These are phyloP conservation scores for Aureobasidium sp. DNA, from an alignment of 2,329 filamentous ascomycete genomes.

Conservation along the genomic window DNA sequence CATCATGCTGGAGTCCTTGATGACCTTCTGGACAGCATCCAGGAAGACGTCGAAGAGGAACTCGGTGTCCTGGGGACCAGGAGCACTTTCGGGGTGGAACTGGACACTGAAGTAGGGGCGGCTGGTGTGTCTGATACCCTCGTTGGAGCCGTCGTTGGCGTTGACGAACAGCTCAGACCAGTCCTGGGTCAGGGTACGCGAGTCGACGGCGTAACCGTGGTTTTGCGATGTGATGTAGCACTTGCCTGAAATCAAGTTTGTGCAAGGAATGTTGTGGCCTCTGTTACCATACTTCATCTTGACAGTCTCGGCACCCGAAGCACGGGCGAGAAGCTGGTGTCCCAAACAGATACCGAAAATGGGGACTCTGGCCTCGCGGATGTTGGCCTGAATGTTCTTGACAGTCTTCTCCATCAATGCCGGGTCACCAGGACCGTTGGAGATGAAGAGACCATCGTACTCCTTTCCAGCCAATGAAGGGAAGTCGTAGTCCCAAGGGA, in stretches of 20 bases:
- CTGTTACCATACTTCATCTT: constrained; percentile 99
- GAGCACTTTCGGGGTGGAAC: constrained; percentile 96
- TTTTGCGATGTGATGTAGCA: constrained; percentile 99
- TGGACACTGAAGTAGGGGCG: constrained; percentile 98
- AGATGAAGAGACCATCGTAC: constrained; percentile 95
- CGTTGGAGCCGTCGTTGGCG: constrained; percentile 95
- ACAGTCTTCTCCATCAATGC: constrained; percentile 75
- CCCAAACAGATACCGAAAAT: constrained; percentile 96
- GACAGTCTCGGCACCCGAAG: constrained; percentile 72
- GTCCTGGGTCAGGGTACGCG: constrained; percentile 62
- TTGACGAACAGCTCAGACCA: constrained; percentile 98
- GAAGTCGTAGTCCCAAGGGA: constrained; percentile 95
- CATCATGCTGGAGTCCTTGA: constrained; percentile 61
- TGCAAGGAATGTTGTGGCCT: constrained; percentile 97
- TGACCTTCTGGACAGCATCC: constrained; percentile 66
- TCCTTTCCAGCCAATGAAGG: constrained; percentile 66
- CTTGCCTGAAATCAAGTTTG: constrained; percentile 87
- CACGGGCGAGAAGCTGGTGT: constrained; percentile 85
- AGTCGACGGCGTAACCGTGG: constrained; percentile 90
- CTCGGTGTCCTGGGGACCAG: constrained; percentile 90
- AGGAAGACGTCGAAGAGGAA: constrained; percentile 97
- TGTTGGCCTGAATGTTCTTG: constrained; percentile 66
- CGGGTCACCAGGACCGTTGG: constrained; percentile 94
- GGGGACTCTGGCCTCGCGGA: constrained; percentile 73
- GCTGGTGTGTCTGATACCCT: constrained; percentile 82